These are phyloP conservation scores for Orbilia oligospora DNA, from an alignment of 2,329 filamentous ascomycete species.

Conservation along the genomic window DNA sequence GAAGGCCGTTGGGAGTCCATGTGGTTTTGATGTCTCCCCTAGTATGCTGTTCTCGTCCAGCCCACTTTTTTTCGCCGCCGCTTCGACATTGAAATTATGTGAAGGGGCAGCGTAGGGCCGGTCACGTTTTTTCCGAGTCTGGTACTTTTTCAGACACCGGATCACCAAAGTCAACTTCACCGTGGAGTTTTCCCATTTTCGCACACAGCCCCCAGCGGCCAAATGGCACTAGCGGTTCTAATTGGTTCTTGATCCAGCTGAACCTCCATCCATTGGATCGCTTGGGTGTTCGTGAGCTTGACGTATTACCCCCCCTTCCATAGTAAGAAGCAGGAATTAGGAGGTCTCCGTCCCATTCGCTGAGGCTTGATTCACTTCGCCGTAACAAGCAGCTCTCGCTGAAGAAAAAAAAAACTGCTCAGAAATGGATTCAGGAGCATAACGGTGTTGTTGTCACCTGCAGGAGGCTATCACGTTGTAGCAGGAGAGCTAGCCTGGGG, in stretches of 20 bases:
- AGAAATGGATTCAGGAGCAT: slow-evolving; percentile 57
- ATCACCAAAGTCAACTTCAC: slow-evolving; percentile 49
- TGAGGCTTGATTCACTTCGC: slow-evolving; percentile 40
- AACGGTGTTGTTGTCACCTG: slow-evolving; percentile 59
- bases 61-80: slow-evolving; percentile 49
- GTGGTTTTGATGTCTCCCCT: slow-evolving; percentile 56
- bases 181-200: slow-evolving; percentile 36
- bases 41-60: slow-evolving; percentile 42
- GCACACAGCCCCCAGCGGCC: slow-evolving; percentile 57
- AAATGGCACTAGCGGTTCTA: slow-evolving; percentile 29
- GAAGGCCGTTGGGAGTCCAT: slow-evolving; percentile 56
- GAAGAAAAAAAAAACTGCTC: slow-evolving; percentile 33
- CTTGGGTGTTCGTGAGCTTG: slow-evolving; percentile 55
- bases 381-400: slow-evolving; percentile 54
- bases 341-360: slow-evolving; percentile 54
- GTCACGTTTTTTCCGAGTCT: slow-evolving; percentile 59
- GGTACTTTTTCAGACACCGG: slow-evolving; percentile 50
- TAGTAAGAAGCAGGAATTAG: slow-evolving; percentile 59
- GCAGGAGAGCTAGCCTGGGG: slow-evolving; percentile 29
- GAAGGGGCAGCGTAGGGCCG: slow-evolving; percentile 46
- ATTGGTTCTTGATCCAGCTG: slow-evolving; percentile 50
- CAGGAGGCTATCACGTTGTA: slow-evolving; percentile 57
- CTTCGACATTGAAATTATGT: slow-evolving; percentile 45
- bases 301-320: slow-evolving; percentile 38
- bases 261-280: slow-evolving; percentile 53